Base-by-base conservation (phyloP, 108 stramenopile genomes). In the Skeletonema menzelii region DNA sequence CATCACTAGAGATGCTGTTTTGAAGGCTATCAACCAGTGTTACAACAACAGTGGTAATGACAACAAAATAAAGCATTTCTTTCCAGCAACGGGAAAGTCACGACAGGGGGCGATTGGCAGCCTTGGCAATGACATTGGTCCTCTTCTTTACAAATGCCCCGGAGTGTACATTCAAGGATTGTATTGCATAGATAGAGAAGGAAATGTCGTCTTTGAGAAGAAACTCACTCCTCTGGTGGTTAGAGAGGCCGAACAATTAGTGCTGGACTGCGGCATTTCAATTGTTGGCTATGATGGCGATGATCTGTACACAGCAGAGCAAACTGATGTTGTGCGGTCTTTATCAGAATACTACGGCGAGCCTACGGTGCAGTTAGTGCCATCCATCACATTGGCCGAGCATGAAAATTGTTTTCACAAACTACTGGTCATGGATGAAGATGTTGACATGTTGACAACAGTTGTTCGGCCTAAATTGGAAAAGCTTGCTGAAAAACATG, bases 211-310 rank as follows among this genome's bases (percentile, higher is more conserved):
- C 3, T 96, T 90, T 69, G 97, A 97, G 78, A 83, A 88, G 65
- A 88, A 86, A 63, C 72, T 97, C 24, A 35, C 63, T 1, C 10
- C 28, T 19, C 44, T 73, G 12, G 91, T 85, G 13, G 72, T 95
- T 0, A 66, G 46, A 19, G 90, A 87, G 6, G 90, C 87, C 24
- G 94, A 90, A 56, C 34, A 70, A 42, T 71, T 97, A 37, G 88
- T 85, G 17, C 69, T 38, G 14, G 83, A 93, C 12, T 78, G 20
- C 58, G 86, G 76, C 0, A 59, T 91, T 4, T 88, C 93, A 2
- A 70, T 94, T 28, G 77, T 93, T 26, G 96, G 85, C 13, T 96
- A 97, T 79, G 92, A 93, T 70, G 96, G 96, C 7, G 96, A 97
- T 55, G 55, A 79, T 32, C 40, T 91, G 71, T 93, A 90, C 63